A percentile compares a stretch with the other conserved stretches of the same genome.
Conservation (phyloP, 495 filamentous ascomycete genomes). For the Aspergillus saccharolyticus region DNA sequence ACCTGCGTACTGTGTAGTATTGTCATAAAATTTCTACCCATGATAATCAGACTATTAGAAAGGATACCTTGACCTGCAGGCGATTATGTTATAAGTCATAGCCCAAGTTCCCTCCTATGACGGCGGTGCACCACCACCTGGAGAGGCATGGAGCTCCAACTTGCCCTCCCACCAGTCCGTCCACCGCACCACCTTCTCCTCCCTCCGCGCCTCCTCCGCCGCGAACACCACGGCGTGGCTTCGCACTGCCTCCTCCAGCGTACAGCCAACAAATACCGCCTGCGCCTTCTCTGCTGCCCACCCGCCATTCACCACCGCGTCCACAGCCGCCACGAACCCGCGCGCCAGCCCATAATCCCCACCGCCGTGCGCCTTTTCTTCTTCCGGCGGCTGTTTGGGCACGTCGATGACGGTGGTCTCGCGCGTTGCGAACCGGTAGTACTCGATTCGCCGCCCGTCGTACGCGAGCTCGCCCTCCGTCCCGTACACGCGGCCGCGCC, state of each 20-base stretch:
- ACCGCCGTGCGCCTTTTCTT: constrained; percentile 63
- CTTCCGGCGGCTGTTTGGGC: constrained; percentile 33
- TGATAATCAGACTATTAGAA: too few species aligned
- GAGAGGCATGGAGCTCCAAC: too few species aligned
- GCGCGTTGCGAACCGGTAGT: constrained; percentile 37
- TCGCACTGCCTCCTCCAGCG: constrained; percentile 73
- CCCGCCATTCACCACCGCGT: constrained; percentile 67
- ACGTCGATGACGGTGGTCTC: constrained; percentile 24
- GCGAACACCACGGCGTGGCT: constrained; percentile 95
- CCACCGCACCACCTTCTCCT: constrained; percentile 70
- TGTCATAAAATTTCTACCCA: background rate
- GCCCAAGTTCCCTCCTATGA: too few species aligned
- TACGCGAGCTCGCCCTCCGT: constrained; percentile 80
- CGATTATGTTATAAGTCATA: too few species aligned
- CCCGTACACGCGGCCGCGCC: constrained; percentile 79
- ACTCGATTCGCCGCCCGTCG: constrained; percentile 42
- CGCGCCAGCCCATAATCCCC: constrained; percentile 78
- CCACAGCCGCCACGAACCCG: constrained; percentile 76
- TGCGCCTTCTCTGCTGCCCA: constrained; percentile 70
- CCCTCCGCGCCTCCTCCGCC: constrained; percentile 76
- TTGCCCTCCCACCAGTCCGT: constrained; percentile 69
- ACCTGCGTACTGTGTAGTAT: background rate
- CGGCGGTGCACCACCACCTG: too few species aligned
- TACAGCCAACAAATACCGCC: constrained; percentile 68
- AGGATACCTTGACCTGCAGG: too few species aligned